Conservation (phyloP, 2,329 filamentous ascomycete species). For the Emericellopsis atlantica region DNA sequence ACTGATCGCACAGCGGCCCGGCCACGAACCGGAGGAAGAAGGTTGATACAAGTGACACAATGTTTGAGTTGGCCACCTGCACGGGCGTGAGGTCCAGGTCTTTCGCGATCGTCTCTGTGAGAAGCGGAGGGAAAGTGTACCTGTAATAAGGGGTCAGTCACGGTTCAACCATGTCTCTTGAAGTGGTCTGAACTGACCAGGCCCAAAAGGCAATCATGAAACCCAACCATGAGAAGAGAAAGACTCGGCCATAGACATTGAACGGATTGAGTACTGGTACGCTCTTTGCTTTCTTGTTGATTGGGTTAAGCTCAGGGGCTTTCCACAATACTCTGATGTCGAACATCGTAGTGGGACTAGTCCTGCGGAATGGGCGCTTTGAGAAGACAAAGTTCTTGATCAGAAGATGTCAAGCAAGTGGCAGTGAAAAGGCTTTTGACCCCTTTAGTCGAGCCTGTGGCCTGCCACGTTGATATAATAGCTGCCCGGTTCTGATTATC, state of each 20-base stretch:
- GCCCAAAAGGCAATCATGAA: constrained; percentile 85
- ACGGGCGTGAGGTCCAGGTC: constrained; percentile 60
- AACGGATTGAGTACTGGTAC: constrained; percentile 69
- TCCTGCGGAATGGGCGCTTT: no score
- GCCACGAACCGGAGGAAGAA: constrained; percentile 66
- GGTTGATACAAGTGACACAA: constrained; percentile 59
- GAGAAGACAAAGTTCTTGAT: not conserved
- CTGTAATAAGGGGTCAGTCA: constrained; percentile 8
- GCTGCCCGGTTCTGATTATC: no score
- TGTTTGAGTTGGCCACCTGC: constrained; percentile 81
- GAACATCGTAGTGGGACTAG: not conserved
- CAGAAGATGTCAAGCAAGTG: no score
- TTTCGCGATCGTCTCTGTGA: constrained; percentile 65
- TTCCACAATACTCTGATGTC: constrained; percentile 12
- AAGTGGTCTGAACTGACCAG: constrained; percentile 32
- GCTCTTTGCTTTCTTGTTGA: constrained; percentile 71
- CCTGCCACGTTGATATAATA: no score
- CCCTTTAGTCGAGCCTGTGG: no score
- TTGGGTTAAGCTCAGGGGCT: constrained; percentile 63
- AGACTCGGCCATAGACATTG: constrained; percentile 72
- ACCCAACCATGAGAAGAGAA: constrained; percentile 80
- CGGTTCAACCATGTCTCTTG: not conserved
- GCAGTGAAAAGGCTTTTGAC: no score
- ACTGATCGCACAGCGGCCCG: constrained; percentile 76
- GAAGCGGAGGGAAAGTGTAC: constrained; percentile 78